Evolutionary conservation across 306 rosid species (phyloP).

Genomic region (Citrullus colocynthis): DNA sequence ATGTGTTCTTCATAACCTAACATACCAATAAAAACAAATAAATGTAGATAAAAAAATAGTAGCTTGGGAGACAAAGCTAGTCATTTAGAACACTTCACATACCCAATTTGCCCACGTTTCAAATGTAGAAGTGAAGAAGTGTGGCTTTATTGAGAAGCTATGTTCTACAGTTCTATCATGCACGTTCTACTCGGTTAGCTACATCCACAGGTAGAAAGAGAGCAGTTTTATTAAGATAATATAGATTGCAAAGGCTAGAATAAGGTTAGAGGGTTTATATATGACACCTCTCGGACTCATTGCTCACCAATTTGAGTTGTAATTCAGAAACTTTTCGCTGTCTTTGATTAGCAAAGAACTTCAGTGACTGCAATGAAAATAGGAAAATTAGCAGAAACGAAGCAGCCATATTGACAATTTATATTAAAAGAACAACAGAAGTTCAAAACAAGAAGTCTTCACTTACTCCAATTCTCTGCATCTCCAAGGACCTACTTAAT

Average conservation of each 20-base stretch:
- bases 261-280: no score
- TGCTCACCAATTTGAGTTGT: conserved; percentile 48
- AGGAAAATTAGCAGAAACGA: conserved; percentile 1
- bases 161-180: background rate
- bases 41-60: background rate
- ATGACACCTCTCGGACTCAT: background rate
- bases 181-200: background rate
- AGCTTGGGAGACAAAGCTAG: background rate
- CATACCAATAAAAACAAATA: background rate
- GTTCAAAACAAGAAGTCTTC: conserved; percentile 11
- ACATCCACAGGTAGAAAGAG: no score
- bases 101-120: background rate
- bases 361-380: conserved; percentile 51
- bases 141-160: background rate
- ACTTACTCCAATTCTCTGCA: conserved; percentile 81
- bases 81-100: background rate
- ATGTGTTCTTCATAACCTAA: background rate
- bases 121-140: background rate
- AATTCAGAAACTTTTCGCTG: conserved; percentile 39
- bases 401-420: background rate
- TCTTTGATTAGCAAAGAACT: conserved; percentile 49
- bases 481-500: conserved; percentile 54
- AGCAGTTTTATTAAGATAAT: no score
- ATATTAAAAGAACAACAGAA: conserved; percentile 10
- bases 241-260: no score